Evolutionary conservation across 345 rosid species (phyloP).

Genomic region (Eucalyptus grandis): DNA sequence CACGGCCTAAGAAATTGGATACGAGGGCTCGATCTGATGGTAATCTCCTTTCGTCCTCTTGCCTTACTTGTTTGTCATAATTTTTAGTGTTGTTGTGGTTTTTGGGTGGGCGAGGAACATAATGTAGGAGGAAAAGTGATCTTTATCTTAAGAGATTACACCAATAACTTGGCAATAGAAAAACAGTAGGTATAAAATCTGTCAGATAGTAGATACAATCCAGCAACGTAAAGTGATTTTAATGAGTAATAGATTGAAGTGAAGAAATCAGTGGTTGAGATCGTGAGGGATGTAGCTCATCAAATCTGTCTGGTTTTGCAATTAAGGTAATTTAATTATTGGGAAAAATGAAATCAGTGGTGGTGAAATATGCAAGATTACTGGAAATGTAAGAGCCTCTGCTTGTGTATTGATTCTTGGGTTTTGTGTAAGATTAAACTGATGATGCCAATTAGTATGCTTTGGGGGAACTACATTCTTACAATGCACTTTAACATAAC

Average conservation of each 20-base stretch:
- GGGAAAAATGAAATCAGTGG: background rate
- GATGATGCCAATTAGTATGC: background rate
- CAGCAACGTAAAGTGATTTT: background rate
- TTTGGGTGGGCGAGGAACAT: background rate
- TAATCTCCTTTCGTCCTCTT: background rate
- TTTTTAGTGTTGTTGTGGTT: background rate
- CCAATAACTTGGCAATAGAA: background rate
- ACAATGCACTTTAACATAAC: background rate
- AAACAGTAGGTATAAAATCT: background rate
- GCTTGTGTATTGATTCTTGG: background rate
- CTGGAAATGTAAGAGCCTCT: background rate
- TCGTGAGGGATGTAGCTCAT: background rate
- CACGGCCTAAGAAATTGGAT: constrained; percentile 25
- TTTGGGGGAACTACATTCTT: background rate
- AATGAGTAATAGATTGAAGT: background rate
- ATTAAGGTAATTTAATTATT: background rate
- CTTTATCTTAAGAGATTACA: background rate
- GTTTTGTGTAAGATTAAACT: background rate
- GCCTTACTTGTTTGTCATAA: background rate
- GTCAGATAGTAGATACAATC: background rate
- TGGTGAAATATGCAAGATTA: background rate
- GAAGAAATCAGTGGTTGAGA: background rate
- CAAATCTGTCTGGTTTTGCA: background rate
- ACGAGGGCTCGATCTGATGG: constrained; percentile 30
- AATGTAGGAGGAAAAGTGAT: background rate